Evolutionary conservation across 2,329 filamentous ascomycete genomes (phyloP).

Genomic region (Chaetomium sp.): DNA sequence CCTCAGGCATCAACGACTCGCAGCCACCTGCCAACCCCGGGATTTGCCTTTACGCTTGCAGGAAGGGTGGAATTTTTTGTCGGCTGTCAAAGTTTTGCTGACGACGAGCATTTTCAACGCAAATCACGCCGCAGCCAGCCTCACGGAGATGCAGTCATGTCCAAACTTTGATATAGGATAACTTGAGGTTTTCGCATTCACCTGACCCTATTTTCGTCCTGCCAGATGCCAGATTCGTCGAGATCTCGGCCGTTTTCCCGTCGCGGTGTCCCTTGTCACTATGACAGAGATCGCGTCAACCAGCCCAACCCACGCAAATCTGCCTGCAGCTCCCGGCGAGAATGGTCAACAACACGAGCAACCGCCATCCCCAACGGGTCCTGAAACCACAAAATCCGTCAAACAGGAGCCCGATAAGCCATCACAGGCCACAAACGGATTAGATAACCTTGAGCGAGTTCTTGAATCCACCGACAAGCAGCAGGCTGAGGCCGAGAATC

Average conservation of each 20-base stretch:
- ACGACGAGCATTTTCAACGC: constrained; percentile 47
- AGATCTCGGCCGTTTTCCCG: constrained; percentile 55
- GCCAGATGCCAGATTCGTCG: constrained; percentile 61
- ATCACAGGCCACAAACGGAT: constrained; percentile 14
- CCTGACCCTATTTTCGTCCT: constrained; percentile 58
- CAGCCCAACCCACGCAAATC: constrained; percentile 48
- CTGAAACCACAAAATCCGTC: constrained; percentile 21
- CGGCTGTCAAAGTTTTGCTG: constrained; percentile 54
- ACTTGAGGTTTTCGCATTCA: constrained; percentile 49
- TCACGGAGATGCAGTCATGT: constrained; percentile 56
- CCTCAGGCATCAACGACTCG: constrained; percentile 30
- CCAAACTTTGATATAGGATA: constrained; percentile 53
- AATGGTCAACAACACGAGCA: constrained; percentile 31
- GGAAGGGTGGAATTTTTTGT: constrained; percentile 39
- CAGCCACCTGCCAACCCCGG: constrained; percentile 21
- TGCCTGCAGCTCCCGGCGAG: constrained; percentile 35
- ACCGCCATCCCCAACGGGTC: constrained; percentile 26
- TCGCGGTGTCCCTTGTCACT: constrained; percentile 48
- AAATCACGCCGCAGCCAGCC: constrained; percentile 50
- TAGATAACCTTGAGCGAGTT: constrained; percentile 1
- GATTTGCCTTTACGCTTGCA: constrained; percentile 32
- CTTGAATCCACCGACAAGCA: constrained; percentile 5
- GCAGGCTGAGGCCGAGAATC: constrained; percentile 11
- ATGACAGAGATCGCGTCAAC: constrained; percentile 65
- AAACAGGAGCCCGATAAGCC: constrained; percentile 14